These are phyloP conservation scores for Panicum virgatum DNA, from an alignment of 202 grass and related monocot genomes.

Conservation along the genomic window DNA sequence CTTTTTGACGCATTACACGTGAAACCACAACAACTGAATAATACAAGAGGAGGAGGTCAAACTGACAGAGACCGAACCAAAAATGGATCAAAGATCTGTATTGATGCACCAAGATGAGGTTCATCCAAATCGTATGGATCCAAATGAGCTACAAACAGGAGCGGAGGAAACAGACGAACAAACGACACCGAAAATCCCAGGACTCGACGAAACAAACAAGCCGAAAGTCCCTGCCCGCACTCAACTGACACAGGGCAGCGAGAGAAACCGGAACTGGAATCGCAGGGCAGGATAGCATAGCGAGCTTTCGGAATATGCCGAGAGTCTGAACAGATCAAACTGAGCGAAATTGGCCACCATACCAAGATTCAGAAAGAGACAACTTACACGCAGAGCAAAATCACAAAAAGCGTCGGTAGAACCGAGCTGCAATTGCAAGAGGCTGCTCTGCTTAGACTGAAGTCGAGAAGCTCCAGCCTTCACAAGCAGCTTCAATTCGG, in stretches of 20 bases:
- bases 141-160: slow-evolving; percentile 27
- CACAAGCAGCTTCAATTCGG: neutral
- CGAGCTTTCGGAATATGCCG: neutral
- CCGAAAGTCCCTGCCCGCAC: neutral
- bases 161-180: neutral
- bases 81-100: neutral
- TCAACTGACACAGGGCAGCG: neutral
- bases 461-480: neutral
- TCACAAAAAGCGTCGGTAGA: slow-evolving; percentile 15
- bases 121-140: neutral
- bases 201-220: slow-evolving; percentile 1
- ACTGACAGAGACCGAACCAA: neutral
- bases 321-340: neutral
- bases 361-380: neutral
- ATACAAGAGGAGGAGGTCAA: neutral
- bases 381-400: neutral
- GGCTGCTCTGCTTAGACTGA: neutral
- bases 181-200: neutral
- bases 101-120: slow-evolving; percentile 9
- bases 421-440: slow-evolving; percentile 12
- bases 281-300: neutral
- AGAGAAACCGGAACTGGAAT: neutral
- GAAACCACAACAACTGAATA: neutral
- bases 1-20: neutral
- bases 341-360: slow-evolving; percentile 9